phyloP scores from a whole-genome alignment of 768 basidiomycete species.

The Leccinum ochraceum region DNA sequence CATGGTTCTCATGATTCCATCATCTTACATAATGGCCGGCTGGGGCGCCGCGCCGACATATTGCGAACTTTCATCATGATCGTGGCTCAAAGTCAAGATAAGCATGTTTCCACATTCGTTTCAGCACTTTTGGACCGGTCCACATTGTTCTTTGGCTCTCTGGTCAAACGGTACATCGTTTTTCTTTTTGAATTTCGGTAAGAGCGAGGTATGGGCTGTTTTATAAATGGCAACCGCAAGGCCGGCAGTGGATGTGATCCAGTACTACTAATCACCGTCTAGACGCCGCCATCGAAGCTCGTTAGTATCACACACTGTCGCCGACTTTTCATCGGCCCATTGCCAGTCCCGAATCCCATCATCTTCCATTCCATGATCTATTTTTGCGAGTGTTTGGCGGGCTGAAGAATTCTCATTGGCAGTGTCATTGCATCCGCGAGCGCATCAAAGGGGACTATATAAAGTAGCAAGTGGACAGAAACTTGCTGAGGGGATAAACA shows the following conservation, averaged over 20 bases:
- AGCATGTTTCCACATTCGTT: no score
- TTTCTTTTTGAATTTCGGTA: no score
- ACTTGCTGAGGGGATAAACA: background rate
- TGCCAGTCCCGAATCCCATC: background rate
- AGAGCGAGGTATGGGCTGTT: background rate
- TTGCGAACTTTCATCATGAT: no score
- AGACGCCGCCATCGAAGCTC: background rate
- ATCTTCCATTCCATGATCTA: background rate
- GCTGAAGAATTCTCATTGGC: background rate
- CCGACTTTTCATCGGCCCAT: background rate
- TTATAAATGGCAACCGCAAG: background rate
- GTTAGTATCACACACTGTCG: background rate
- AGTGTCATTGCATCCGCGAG: background rate
- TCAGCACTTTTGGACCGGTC: no score
- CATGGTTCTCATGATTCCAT: no score
- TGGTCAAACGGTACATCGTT: background rate
- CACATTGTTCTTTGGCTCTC: background rate
- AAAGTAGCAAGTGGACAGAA: background rate
- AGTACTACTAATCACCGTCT: no score
- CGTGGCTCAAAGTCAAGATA: no score
- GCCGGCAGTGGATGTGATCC: no score
- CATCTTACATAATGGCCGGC: no score
- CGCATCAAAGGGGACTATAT: background rate
- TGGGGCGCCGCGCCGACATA: no score
- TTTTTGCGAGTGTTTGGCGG: background rate